Conservation (phyloP, 1,284 basidiomycete species). For the Cutaneotrichosporon sp. region DNA sequence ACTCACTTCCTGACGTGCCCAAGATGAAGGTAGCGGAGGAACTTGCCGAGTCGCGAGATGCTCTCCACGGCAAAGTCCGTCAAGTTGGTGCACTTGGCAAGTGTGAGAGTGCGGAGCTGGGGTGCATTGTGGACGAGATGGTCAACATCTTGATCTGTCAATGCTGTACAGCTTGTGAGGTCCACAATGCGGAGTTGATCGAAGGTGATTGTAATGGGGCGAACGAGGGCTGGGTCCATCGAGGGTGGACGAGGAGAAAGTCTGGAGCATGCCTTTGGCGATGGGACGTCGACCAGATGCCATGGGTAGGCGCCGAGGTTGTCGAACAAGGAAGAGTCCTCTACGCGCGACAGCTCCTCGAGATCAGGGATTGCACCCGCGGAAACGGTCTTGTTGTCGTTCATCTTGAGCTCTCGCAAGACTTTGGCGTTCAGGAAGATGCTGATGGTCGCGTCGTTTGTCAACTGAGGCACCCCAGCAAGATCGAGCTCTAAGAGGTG, state of each 20-base stretch:
- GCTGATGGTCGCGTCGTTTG: slow-evolving; percentile 75
- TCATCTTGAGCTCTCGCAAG: slow-evolving; percentile 88
- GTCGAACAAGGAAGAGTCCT: slow-evolving; percentile 21
- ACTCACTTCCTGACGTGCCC: slow-evolving; percentile 74
- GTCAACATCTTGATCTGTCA: slow-evolving; percentile 88
- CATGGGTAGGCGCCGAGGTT: slow-evolving; percentile 20
- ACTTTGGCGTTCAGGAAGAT: slow-evolving; percentile 78
- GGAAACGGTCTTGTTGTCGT: slow-evolving; percentile 75
- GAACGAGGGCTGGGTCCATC: slow-evolving; percentile 15
- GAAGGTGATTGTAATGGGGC: slow-evolving; percentile 53
- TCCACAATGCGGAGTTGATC: slow-evolving; percentile 87
- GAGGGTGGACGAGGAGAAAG: background rate
- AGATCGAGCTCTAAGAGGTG: slow-evolving; percentile 93
- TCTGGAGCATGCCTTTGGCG: slow-evolving; percentile 16
- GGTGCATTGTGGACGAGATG: slow-evolving; percentile 86
- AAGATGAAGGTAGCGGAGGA: slow-evolving; percentile 92
- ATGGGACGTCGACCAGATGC: slow-evolving; percentile 14
- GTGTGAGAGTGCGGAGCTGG: slow-evolving; percentile 85
- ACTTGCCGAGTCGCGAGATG: slow-evolving; percentile 83
- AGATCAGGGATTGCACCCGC: slow-evolving; percentile 82
- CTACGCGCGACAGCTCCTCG: slow-evolving; percentile 50
- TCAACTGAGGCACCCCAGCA: slow-evolving; percentile 75
- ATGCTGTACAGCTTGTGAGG: slow-evolving; percentile 75
- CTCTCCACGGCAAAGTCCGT: slow-evolving; percentile 84
- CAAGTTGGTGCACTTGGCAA: slow-evolving; percentile 85